phyloP scores from a whole-genome alignment of 805 yeast species.

The Starmerella davenportii region DNA sequence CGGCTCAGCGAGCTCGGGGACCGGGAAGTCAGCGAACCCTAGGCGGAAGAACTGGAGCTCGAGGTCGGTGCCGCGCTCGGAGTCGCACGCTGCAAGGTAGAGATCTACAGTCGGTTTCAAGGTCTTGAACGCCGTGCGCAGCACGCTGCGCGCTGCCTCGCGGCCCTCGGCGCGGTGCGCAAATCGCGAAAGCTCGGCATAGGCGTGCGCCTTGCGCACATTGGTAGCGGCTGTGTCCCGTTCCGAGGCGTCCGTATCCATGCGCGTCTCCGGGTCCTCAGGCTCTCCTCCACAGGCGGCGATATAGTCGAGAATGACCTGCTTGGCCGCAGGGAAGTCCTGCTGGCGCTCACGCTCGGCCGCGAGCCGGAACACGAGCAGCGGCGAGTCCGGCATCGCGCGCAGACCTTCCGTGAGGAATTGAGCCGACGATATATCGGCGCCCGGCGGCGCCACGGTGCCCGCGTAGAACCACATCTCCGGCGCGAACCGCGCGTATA shows the following conservation, averaged over 20 bases:
- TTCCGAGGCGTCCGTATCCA: not conserved
- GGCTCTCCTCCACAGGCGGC: no score
- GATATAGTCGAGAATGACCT: not conserved
- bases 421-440: not conserved
- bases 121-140: slow-evolving; percentile 47
- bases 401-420: slow-evolving; percentile 36
- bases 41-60: not conserved
- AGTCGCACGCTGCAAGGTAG: slow-evolving; percentile 61
- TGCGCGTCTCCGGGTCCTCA: not conserved
- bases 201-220: slow-evolving; percentile 31
- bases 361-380: slow-evolving; percentile 47
- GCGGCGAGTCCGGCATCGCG: slow-evolving; percentile 52
- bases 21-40: not conserved
- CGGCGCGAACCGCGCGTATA: slow-evolving; percentile 43
- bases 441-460: not conserved
- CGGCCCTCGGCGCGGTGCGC: slow-evolving; percentile 48
- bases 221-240: not conserved
- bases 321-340: slow-evolving; percentile 32
- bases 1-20: slow-evolving; percentile 36
- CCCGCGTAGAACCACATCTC: slow-evolving; percentile 48
- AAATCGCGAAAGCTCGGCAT: slow-evolving; percentile 52
- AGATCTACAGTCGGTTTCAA: slow-evolving; percentile 40
- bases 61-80: slow-evolving; percentile 43
- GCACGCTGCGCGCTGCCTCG: slow-evolving; percentile 53
- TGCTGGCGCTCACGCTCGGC: slow-evolving; percentile 49